Evolutionary conservation across 2,329 filamentous ascomycete species (phyloP), one percentile per base, ranked within the genome.

Genomic region (Gyromitra esculenta): DNA sequence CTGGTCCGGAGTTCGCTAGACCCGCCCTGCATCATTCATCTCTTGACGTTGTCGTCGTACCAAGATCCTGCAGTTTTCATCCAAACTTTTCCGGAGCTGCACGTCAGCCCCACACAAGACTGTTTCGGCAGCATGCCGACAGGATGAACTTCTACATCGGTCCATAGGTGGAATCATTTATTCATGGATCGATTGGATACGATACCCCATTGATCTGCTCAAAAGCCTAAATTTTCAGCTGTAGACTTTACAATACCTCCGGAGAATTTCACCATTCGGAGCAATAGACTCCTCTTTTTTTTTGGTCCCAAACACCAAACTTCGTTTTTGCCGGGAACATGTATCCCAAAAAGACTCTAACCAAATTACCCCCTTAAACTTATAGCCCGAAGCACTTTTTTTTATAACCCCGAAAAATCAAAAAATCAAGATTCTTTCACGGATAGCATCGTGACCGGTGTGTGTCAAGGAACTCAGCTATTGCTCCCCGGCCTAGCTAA

Each of bases 41-140:
- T 64, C 35, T 54, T 31, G 2, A 31, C 4, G 25, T 31, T 39
- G 41, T 71, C 18, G 65, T 41, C 25, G 39, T 63, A 69, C 72
- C 65, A 59, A 75, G 72, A 75, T 75, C 43, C 41, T 70, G 3
- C 37, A 18, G 18, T 71, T 71, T 65, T 75, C 72, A 65, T 70
- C 72, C 72, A 71, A 75, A 75, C 65, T 75, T 62, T 69, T 45
- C n/a, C 48, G 15, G 4, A 18, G 8, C 65, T 71, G 72, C 50
- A 64, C 13, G 31, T 75, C 72, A 75, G 72, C 72, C 72, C 65
- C 66, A 64, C 64, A 5, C 21, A 54, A 39, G 52, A 62, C 52
- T 43, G 41, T 75, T 71, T 71, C 65, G 72, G 72, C 11, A 75
- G 18, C 25, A 62, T 75, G 45, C 65, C 72, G 72, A 75, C 54